Base-by-base conservation (phyloP, 192 early-diverging fungal species). In the Dissophora ornata region DNA sequence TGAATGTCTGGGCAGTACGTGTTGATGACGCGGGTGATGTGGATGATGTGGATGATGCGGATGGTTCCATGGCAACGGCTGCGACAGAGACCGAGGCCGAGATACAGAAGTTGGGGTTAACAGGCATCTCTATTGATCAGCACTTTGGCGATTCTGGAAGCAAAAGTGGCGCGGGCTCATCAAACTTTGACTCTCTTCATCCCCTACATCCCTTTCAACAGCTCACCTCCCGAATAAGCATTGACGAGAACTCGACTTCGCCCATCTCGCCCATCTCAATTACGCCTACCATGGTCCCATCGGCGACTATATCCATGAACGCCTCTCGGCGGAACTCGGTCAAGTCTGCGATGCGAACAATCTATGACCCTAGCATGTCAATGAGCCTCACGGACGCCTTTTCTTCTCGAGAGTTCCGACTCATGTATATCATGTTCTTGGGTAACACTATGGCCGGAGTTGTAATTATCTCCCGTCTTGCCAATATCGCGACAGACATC, bases 401-500 rank as follows among this genome's bases (percentile, higher is more conserved):
- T 32, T 64, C 57, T 19, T 86, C 87, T 51, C 86, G 84, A 36
- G 87, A 90, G 62, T 90, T 84, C 62, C 82, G 86, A 51, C 71
- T 90, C 52, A 81, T 90, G 42, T 90, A 87, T 71, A 58, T 86
- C 40, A 67, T 86, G 40, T 88, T 88, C 64, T 52, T 90, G 36
- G 81, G 82, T 45, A 90, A 88, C 77, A 85, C 84, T 22, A 79
- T 87, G 68, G 85, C 87, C 24, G 85, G 89, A 11, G 77, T 90
- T 32, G 88, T 89, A 2, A 81, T 86, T 13, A 81, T 89, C 25
- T 89, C 88, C 12, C 83, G 86, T 30, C 67, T 86, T 8, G 82
- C 88, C 26, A 81, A 79, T 46, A 84, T 89, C 52, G 82, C 87
- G 50, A 73, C 80, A 41, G 62, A 79, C 15, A 62, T 87, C 25